Conservation (phyloP, 495 filamentous ascomycete genomes). For the Letharia columbiana region DNA sequence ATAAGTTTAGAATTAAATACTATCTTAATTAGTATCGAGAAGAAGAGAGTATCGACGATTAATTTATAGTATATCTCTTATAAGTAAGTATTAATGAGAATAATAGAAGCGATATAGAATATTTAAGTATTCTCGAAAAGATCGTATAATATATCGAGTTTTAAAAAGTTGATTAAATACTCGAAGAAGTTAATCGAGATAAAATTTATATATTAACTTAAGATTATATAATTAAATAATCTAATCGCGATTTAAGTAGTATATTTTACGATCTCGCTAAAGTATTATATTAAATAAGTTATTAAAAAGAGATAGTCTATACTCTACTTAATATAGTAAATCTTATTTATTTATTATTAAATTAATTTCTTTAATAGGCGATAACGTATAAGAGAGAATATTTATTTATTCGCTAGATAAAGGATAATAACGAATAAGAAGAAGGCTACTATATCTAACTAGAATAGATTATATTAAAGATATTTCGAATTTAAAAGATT, state of each 20-base stretch:
- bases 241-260: neutral
- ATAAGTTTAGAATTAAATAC: conserved; percentile 9
- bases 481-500: conserved; percentile 17
- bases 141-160: neutral
- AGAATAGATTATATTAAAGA: conserved; percentile 18
- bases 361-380: conserved; percentile 18
- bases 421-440: conserved; percentile 27
- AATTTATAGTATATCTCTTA: conserved; percentile 4
- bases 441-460: conserved; percentile 18
- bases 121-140: neutral
- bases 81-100: conserved; percentile 4
- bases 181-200: neutral
- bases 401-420: conserved; percentile 18
- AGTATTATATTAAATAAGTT: neutral
- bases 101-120: neutral
- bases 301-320: conserved; percentile 1
- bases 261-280: neutral
- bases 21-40: neutral
- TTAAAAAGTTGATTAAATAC: neutral
- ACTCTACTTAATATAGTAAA: neutral
- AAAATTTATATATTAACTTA: neutral
- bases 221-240: neutral
- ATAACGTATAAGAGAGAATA: conserved; percentile 20
- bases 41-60: no score
- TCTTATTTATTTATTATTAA: neutral